Conservation (phyloP, 148 eudicot species). For the Rhododendron vialii region DNA sequence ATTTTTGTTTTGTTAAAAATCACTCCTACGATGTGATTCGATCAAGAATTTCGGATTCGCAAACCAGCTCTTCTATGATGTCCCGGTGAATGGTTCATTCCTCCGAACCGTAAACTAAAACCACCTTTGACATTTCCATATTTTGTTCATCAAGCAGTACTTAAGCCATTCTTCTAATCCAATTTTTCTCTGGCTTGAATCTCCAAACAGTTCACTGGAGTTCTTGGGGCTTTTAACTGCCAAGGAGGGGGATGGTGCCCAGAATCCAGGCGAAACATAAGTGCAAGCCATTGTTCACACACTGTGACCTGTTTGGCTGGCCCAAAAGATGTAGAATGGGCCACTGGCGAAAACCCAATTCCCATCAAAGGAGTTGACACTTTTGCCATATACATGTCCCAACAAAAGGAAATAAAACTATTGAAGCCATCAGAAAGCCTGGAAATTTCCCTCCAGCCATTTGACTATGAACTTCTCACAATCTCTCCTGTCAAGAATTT, state of each 20-base stretch:
- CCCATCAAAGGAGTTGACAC: conserved; percentile 4
- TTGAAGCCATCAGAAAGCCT: conserved; percentile 8
- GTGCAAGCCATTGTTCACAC: conserved; percentile 5
- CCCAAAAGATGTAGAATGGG: conserved; percentile 18
- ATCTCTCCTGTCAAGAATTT: conserved; percentile 11
- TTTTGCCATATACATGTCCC: conserved; percentile 13
- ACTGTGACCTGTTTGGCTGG: conserved; percentile 4
- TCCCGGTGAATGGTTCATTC: too few relatives aligned
- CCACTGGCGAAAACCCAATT: conserved; percentile 8
- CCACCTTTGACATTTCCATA: too few relatives aligned
- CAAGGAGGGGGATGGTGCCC: conserved; percentile 24
- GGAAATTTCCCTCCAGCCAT: conserved; percentile 10
- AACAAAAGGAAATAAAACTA: not conserved
- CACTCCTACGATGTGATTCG: too few relatives aligned
- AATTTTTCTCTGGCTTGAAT: not conserved
- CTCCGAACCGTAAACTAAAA: too few relatives aligned
- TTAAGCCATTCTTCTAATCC: not conserved
- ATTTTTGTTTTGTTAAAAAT: too few relatives aligned
- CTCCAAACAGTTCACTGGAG: conserved; percentile 13
- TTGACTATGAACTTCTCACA: conserved; percentile 14
- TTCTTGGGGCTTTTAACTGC: conserved; percentile 19
- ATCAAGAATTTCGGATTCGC: too few relatives aligned
- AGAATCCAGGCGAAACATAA: conserved; percentile 7
- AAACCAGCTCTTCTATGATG: too few relatives aligned
- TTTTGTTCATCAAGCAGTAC: too few relatives aligned